Evolutionary conservation across 1,284 basidiomycete genomes (phyloP), one percentile per base, ranked within the genome.

Genomic region (Thelephora terrestris): DNA sequence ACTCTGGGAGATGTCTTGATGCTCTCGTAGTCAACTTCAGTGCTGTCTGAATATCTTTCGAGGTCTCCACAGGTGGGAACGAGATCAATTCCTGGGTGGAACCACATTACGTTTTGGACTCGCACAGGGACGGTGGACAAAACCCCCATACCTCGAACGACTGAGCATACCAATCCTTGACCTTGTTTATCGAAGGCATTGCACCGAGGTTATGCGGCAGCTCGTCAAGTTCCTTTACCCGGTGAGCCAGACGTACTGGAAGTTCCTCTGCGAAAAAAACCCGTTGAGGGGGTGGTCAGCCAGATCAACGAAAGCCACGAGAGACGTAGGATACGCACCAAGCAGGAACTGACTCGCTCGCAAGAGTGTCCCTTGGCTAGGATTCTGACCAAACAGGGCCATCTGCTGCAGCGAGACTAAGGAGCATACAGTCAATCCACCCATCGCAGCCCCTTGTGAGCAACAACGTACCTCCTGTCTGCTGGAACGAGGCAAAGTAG

Each of bases 121-220:
- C 46, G 7, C 46, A 43, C 47, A 21, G 21, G 35, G 18, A 32
- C 18, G 29, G n/a, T 23, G 40, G 29, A 27, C 1, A 20, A 32
- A 70, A 79, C 53, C n/a, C 3, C 29, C 7, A 12, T 48, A 93
- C 93, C 75, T 98, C 90, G 61, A 99, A 99, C 16, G 91, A 94
- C 71, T 99, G 91, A 0, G 94, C 95, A 63, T 99, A 99, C 95
- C 95, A 99, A 61, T 96, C 85, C 71, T 95, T 95, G 55, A 99
- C 95, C 61, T 90, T 92, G 55, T 86, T 81, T 56, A 99, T 98
- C 43, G 87, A 91, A 0, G 88, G 83, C 94, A 96, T 97, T 50
- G 83, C 79, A 59, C 84, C 85, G 52, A 99, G 75, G 47, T 91
- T 86, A 65, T 97, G 89, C 0, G 96, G 95, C 4, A 99, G 76